These are phyloP conservation scores for Penicillium sp. DNA, from an alignment of 2,329 filamentous ascomycete genomes.

Conservation along the genomic window DNA sequence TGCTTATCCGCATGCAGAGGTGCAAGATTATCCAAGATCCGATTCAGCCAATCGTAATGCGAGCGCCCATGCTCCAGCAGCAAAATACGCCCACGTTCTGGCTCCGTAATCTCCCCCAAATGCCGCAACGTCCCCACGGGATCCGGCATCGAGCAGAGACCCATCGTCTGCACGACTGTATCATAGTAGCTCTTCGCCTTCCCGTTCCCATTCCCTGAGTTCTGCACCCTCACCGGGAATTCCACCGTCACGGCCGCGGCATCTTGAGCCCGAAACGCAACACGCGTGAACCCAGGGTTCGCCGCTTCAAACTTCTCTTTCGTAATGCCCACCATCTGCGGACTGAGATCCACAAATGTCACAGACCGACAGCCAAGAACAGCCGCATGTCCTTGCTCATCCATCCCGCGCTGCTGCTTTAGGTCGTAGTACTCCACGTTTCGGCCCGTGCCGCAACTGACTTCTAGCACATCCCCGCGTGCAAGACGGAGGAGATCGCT, in stretches of 20 bases:
- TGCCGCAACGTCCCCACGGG: slow-evolving; percentile 48
- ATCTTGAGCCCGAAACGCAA: slow-evolving; percentile 42
- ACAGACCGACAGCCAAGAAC: slow-evolving; percentile 45
- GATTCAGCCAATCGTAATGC: slow-evolving; percentile 52
- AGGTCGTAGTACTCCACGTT: slow-evolving; percentile 53
- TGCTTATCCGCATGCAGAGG: slow-evolving; percentile 54
- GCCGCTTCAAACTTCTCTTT: slow-evolving; percentile 46
- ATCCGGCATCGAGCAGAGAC: slow-evolving; percentile 52
- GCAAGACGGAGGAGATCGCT: slow-evolving; percentile 47
- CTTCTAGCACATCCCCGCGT: slow-evolving; percentile 53
- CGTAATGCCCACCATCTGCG: slow-evolving; percentile 53
- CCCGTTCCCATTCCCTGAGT: background rate
- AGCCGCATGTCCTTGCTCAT: slow-evolving; percentile 34
- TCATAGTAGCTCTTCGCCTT: slow-evolving; percentile 46
- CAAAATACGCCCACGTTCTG: slow-evolving; percentile 47
- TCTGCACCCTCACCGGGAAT: slow-evolving; percentile 1
- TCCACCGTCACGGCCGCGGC: slow-evolving; percentile 38
- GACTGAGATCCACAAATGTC: slow-evolving; percentile 54
- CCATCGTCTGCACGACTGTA: slow-evolving; percentile 56
- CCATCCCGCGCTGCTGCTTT: slow-evolving; percentile 37
- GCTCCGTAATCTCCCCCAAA: slow-evolving; percentile 45
- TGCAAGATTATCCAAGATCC: slow-evolving; percentile 52
- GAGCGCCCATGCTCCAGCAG: slow-evolving; percentile 56
- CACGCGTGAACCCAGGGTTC: slow-evolving; percentile 37
- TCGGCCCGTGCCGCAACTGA: slow-evolving; percentile 55